Conservation (phyloP, 75 land plant genomes). For the Larix kaempferi region DNA sequence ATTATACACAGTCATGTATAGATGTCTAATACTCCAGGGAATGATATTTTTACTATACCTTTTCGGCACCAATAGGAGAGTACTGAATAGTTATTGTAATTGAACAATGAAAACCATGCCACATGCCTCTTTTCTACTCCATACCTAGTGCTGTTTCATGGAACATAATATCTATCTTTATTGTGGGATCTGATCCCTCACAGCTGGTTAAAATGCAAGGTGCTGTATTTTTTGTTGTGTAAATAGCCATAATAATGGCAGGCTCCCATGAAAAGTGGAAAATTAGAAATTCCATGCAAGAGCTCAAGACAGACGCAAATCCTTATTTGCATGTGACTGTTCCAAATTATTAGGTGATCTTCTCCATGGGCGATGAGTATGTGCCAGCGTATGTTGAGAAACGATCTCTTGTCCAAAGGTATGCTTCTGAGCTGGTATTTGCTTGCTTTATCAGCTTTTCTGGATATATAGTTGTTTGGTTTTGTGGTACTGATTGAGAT, state of each 20-base stretch:
- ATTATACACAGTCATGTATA: neutral
- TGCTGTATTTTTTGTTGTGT: neutral
- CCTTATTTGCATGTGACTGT: neutral
- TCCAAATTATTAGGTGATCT: conserved; percentile 64
- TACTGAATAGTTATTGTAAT: neutral
- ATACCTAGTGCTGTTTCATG: neutral
- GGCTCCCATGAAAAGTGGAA: neutral
- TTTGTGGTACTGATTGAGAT: neutral
- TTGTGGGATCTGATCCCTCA: neutral
- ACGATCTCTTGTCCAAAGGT: conserved; percentile 80
- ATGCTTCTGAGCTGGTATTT: neutral
- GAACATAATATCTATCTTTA: neutral
- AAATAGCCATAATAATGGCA: neutral
- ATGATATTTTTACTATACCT: neutral
- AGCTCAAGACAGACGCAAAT: neutral
- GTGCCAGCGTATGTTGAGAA: conserved; percentile 97
- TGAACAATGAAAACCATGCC: neutral
- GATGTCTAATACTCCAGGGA: no score
- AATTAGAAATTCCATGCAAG: neutral
- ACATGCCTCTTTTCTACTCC: neutral
- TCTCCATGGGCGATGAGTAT: conserved; percentile 98
- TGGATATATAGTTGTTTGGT: neutral
- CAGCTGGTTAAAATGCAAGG: neutral
- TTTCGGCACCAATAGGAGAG: neutral
- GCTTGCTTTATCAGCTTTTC: neutral